Base-by-base conservation (phyloP, 805 yeast genomes). In the Nakazawaea ambrosiae region DNA sequence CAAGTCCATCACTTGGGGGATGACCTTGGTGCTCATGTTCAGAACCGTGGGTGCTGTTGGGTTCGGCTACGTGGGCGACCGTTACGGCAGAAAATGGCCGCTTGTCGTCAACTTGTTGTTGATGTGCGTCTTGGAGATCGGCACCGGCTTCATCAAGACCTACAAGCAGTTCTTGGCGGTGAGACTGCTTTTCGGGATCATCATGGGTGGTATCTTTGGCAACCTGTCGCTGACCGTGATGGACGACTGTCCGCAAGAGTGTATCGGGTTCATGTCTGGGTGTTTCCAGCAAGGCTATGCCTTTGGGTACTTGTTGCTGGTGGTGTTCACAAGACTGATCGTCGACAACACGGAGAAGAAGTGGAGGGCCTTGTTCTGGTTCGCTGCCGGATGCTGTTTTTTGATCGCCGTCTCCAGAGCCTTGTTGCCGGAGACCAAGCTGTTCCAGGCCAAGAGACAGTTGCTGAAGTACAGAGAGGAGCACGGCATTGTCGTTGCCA, bases 241-340 rank as follows among this genome's bases (percentile, higher is more conserved):
- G 27, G 78, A 73, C 44, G 78, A 70, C 52, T 63, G 73, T 46
- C 78, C 80, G 10, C 49, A 53, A 20, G 63, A 56, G 25, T 73
- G 81, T 24, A 63, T 74, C 57, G 81, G 84, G 32, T 64, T 78
- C 40, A 57, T 79, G 33, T 70, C 79, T 25, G 86, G 85, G 33
- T 55, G 83, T 29, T 73, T 86, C 53, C 95, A 85, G 58, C 82
- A 84, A 54, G 95, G 95, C 43, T 86, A 80, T 47, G 80, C 83
- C 1, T 68, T 80, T 33, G 88, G 88, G 18, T 79, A 78, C 48
- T 58, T 80, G 19, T 51, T 79, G 42, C 85, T 78, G 5, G 83
- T 78, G 34, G 63, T 78, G 18, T 80, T 78, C 60, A 72, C 73
- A 43, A 65, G 86, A 53, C 81, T 81, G 24, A 70, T 80, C 43